Percentiles rank a stretch among this genome's conserved stretches.
Conservation (phyloP, 306 rosid species). For the Astragalus glycyphyllos region DNA sequence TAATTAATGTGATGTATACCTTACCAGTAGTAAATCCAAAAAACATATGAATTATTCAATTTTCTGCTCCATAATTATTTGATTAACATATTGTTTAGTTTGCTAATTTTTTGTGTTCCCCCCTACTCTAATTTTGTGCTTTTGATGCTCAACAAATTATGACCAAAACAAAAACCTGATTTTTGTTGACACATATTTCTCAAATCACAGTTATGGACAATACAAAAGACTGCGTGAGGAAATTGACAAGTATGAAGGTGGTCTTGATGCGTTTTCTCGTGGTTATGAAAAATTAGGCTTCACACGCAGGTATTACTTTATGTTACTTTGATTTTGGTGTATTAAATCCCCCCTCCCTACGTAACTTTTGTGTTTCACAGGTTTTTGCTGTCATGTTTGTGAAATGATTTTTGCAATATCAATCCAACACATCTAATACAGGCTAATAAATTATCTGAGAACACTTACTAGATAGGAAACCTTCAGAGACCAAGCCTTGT, state of each 20-base stretch:
- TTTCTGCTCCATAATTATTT: conserved; percentile 27
- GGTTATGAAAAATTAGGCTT: conserved; percentile 96
- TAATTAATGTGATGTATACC: neutral
- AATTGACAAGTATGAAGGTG: conserved; percentile 92
- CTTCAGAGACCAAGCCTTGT: conserved; percentile 6
- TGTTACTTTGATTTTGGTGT: conserved; percentile 11
- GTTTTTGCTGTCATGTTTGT: conserved; percentile 9
- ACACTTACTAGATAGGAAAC: neutral
- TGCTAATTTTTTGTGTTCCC: conserved; percentile 13
- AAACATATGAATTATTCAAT: conserved; percentile 22
- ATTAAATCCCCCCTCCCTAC: neutral
- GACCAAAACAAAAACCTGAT: conserved; percentile 28
- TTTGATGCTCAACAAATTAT: conserved; percentile 7
- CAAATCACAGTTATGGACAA: conserved; percentile 65
- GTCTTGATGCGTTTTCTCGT: conserved; percentile 92
- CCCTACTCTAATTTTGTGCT: conserved; percentile 28
- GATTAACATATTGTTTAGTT: conserved; percentile 24
- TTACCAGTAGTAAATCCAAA: conserved; percentile 8
- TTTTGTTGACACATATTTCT: conserved; percentile 35
- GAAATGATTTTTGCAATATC: conserved; percentile 10
- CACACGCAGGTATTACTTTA: conserved; percentile 69
- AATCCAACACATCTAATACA: conserved; percentile 9
- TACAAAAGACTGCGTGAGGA: conserved; percentile 75
- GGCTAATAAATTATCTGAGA: neutral
- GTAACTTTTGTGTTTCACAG: conserved; percentile 5